Base-by-base conservation (phyloP, 1,284 basidiomycete genomes). In the Leccinum subspadiceum region DNA sequence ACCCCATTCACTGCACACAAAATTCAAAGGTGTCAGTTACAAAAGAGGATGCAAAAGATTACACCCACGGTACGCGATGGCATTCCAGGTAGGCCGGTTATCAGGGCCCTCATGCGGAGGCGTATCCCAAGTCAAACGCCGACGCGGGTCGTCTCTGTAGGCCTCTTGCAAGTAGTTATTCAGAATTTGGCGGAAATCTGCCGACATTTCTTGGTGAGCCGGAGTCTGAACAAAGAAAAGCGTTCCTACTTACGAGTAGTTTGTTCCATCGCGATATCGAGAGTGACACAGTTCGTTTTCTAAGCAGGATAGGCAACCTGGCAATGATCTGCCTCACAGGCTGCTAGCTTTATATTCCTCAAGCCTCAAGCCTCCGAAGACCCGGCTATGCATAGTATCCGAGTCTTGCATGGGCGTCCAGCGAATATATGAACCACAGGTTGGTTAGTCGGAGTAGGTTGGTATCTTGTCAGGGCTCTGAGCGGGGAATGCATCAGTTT, bases 41-140 rank as follows among this genome's bases (percentile, higher is more conserved):
- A 10, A 41, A 17, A 29, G 17, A 58, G 3, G 13, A 48, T 13
- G 9, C 2, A 50, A 54, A 51, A 46, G 8, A 41, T 17, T 57
- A 33, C 9, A 70, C 69, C n/a, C 50, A 75, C 70, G 2, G 13
- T 58, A 62, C 0, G 69, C 73, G 37, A 69, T 60, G 5, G 60
- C 70, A 17, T 52, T 49, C 70, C 73, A 75, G 6, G 54, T 72
- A 8, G 73, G 70, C 7, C 41, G 56, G 55, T 74, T 60, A 48
- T 63, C 56, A 35, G 72, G 60, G 9, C 73, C 73, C 2, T 60
- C 53, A 3, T 3, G 9, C 9, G 58, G 57, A 26, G 48, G 24
- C 0, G 9, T 53, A 54, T 73, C 62, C 73, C 73, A 75, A 22
- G 55, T 60, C 49, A 71, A 54, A 12, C 48, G 61, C 12, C 54